A percentile compares a stretch with the other conserved stretches of the same genome.
These are phyloP conservation scores for Rhytidiadelphus loreus DNA, from an alignment of 225 moss, liverwort and hornwort species.

Conservation along the genomic window DNA sequence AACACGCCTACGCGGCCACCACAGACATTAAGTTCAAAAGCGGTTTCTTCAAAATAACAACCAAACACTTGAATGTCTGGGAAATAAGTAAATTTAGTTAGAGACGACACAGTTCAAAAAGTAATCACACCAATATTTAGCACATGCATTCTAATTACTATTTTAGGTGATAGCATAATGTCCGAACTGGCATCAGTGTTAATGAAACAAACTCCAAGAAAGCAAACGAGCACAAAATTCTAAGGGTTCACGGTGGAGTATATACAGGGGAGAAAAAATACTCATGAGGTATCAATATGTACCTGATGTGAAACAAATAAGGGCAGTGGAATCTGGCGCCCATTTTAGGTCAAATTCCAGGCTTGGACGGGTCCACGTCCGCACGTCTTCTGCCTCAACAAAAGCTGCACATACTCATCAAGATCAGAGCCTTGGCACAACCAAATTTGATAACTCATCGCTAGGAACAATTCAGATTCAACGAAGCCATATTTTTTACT, in stretches of 20 bases:
- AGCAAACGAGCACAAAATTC: background rate
- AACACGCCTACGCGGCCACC: background rate
- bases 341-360: constrained; percentile 38
- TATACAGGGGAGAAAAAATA: background rate
- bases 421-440: background rate
- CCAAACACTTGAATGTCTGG: background rate
- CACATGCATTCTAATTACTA: background rate
- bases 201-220: background rate
- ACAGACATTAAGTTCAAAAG: background rate
- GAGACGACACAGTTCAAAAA: background rate
- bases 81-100: background rate
- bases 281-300: background rate
- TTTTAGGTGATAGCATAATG: background rate
- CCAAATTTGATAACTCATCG: background rate
- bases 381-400: constrained; percentile 56
- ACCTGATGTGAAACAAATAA: constrained; percentile 99
- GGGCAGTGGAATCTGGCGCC: constrained; percentile 51
- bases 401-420: constrained; percentile 30
- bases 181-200: background rate
- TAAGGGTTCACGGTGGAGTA: background rate
- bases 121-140: background rate
- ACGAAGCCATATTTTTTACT: background rate
- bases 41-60: background rate
- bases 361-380: constrained; percentile 23
- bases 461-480: background rate